A percentile compares a stretch with the other conserved stretches of the same genome.
Conservation (phyloP, 1,139 yeast genomes). For the Lodderomyces beijingensis region DNA sequence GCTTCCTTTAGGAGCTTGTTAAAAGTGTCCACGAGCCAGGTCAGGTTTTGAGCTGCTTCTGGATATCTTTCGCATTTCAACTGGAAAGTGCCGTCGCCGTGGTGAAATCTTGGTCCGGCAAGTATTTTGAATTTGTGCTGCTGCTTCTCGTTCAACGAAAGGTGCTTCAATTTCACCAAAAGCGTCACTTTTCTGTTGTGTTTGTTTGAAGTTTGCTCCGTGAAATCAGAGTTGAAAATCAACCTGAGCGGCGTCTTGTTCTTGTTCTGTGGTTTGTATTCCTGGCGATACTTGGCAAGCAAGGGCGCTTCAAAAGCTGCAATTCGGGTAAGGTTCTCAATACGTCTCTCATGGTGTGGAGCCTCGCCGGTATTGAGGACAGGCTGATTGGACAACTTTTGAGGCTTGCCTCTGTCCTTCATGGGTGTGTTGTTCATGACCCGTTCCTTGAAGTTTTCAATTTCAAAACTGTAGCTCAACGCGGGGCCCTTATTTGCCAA, state of each 20-base stretch:
- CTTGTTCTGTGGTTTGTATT: constrained; percentile 44
- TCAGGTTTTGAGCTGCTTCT: constrained; percentile 84
- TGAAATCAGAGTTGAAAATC: constrained; percentile 68
- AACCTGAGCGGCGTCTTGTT: constrained; percentile 56
- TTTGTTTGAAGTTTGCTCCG: constrained; percentile 58
- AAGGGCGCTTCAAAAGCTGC: constrained; percentile 93
- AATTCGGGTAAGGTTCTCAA: constrained; percentile 58
- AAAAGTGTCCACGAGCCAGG: constrained; percentile 63
- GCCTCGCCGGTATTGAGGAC: constrained; percentile 36
- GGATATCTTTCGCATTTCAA: constrained; percentile 61
- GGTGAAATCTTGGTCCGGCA: constrained; percentile 76
- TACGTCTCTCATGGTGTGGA: constrained; percentile 35
- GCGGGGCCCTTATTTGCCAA: constrained; percentile 31
- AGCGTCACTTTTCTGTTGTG: constrained; percentile 69
- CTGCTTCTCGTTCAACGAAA: constrained; percentile 49
- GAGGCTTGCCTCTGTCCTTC: constrained; percentile 36
- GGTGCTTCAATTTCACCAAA: constrained; percentile 48
- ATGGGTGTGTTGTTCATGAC: constrained; percentile 43
- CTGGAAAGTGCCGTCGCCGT: constrained; percentile 51
- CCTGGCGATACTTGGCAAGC: constrained; percentile 68
- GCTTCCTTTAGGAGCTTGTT: constrained; percentile 59
- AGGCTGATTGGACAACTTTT: constrained; percentile 35
- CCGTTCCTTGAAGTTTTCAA: constrained; percentile 44
- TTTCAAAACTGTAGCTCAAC: constrained; percentile 41
- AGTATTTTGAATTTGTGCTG: constrained; percentile 73